Percentiles rank a stretch among this genome's conserved stretches.
These are phyloP conservation scores for Phaseolus coccineus DNA, from an alignment of 331 rosid genomes.

Conservation along the genomic window DNA sequence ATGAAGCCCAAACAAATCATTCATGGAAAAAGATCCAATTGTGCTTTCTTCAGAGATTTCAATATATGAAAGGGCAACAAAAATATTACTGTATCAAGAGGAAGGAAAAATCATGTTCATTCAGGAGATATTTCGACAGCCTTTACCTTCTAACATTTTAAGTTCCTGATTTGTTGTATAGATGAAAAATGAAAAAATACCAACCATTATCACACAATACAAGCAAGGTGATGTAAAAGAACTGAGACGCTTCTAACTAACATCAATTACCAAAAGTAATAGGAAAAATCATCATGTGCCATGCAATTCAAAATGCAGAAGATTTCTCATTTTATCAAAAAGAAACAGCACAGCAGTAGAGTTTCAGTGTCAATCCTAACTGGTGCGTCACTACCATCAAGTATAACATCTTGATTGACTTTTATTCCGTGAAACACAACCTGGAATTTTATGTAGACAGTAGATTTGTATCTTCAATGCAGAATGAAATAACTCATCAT, in stretches of 20 bases:
- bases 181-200: conserved; percentile 22
- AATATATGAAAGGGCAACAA: conserved; percentile 7
- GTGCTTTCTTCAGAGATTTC: conserved; percentile 23
- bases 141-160: conserved; percentile 28
- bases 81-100: background rate
- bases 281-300: conserved; percentile 15
- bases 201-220: conserved; percentile 23
- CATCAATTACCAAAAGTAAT: conserved; percentile 12
- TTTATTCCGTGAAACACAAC: conserved; percentile 79
- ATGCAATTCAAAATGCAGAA: conserved; percentile 11
- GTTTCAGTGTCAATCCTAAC: conserved; percentile 84
- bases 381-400: conserved; percentile 95
- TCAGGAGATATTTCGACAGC: background rate
- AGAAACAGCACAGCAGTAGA: conserved; percentile 53
- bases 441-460: conserved; percentile 51
- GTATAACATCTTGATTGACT: conserved; percentile 64
- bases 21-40: conserved; percentile 18
- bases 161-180: conserved; percentile 10
- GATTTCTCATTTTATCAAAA: background rate
- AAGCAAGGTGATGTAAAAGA: conserved; percentile 11
- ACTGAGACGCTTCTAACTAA: conserved; percentile 20
- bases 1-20: conserved; percentile 27
- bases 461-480: conserved; percentile 26
- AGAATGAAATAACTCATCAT: conserved; percentile 25
- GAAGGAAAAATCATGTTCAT: conserved; percentile 37